These are phyloP conservation scores for Datura wrightii DNA, from an alignment of 257 asterid species.

Conservation along the genomic window DNA sequence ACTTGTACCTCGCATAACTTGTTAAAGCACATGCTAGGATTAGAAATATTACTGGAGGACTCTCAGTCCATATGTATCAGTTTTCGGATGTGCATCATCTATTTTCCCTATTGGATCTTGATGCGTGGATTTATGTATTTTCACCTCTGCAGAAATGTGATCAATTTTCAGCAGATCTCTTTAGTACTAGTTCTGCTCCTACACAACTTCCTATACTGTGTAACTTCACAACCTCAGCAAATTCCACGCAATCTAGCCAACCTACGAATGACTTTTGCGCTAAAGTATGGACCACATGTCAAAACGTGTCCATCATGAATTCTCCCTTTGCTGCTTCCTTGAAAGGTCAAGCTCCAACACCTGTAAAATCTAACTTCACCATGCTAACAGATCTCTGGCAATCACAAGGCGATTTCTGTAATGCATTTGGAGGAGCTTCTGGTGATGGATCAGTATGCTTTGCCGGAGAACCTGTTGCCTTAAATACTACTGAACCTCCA, in stretches of 20 bases:
- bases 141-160: slow-evolving; percentile 77
- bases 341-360: slow-evolving; percentile 55
- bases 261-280: slow-evolving; percentile 63
- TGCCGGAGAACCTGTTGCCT: slow-evolving; percentile 57
- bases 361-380: slow-evolving; percentile 54
- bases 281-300: slow-evolving; percentile 76
- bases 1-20: neutral
- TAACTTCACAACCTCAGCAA: slow-evolving; percentile 64
- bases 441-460: slow-evolving; percentile 62
- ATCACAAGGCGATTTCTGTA: slow-evolving; percentile 73
- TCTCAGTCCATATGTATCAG: neutral
- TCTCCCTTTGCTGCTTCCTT: slow-evolving; percentile 71
- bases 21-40: neutral
- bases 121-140: slow-evolving; percentile 16
- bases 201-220: slow-evolving; percentile 74
- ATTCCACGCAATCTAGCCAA: slow-evolving; percentile 57
- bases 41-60: neutral
- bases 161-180: slow-evolving; percentile 80
- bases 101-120: slow-evolving; percentile 25
- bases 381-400: slow-evolving; percentile 69
- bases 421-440: slow-evolving; percentile 72
- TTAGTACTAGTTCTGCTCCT: slow-evolving; percentile 48
- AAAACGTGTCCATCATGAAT: slow-evolving; percentile 58
- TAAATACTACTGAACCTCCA: slow-evolving; percentile 49
- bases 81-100: neutral